These are phyloP conservation scores for Anastatica hierochuntica DNA, from an alignment of 345 rosid species.

Conservation along the genomic window DNA sequence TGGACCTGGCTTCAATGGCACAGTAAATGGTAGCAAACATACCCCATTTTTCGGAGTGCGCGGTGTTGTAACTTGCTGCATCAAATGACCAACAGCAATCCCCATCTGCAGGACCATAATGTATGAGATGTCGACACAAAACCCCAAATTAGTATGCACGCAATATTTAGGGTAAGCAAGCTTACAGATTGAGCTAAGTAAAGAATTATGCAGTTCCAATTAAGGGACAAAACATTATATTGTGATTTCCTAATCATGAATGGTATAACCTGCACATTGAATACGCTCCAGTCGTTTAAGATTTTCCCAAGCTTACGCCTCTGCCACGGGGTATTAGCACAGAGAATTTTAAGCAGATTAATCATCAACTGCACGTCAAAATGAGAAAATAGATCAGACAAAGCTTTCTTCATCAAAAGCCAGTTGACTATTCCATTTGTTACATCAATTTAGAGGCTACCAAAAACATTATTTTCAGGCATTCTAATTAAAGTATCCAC, in stretches of 20 bases:
- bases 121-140: conserved; percentile 12
- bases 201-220: background rate
- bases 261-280: conserved; percentile 58
- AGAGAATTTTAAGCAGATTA: conserved; percentile 83
- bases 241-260: background rate
- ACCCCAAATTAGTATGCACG: too few species aligned
- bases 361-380: conserved; percentile 63
- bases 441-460: background rate
- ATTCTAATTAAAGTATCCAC: background rate
- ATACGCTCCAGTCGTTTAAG: conserved; percentile 90
- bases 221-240: background rate
- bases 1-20: conserved; percentile 3
- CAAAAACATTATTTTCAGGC: background rate
- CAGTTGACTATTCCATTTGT: conserved; percentile 2
- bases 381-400: conserved; percentile 21
- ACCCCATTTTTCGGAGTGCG: conserved; percentile 53
- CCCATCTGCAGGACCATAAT: conserved; percentile 49
- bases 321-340: conserved; percentile 98
- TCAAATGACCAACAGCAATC: conserved; percentile 50
- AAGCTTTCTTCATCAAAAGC: conserved; percentile 1
- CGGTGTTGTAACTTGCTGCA: conserved; percentile 50
- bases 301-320: conserved; percentile 98
- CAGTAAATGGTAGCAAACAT: conserved; percentile 19
- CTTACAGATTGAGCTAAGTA: too few species aligned
- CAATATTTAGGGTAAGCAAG: too few species aligned